phyloP scores from a whole-genome alignment of 1,284 basidiomycete genomes.

The Trichosporon asahii region DNA sequence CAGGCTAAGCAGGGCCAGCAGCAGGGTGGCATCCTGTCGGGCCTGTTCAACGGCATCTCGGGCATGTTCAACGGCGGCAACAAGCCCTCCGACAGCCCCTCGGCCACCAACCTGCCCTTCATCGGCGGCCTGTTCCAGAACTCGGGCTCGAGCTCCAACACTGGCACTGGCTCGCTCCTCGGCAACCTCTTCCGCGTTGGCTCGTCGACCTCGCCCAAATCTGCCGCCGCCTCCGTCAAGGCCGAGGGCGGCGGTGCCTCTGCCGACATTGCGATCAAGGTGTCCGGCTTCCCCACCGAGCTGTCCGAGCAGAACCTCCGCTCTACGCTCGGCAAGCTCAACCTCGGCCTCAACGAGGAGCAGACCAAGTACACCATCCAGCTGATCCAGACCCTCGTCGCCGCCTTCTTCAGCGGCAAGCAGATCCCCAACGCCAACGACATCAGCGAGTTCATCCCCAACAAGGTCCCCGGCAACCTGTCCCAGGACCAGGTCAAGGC shows the following conservation, averaged over 20 bases:
- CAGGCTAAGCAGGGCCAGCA: not conserved
- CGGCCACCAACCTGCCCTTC: not conserved
- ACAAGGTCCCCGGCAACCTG: not conserved
- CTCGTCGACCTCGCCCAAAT: not conserved
- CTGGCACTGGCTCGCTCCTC: not conserved
- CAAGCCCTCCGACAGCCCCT: not conserved
- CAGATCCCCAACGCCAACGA: not conserved
- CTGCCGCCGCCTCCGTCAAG: not conserved
- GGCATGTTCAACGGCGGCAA: not conserved
- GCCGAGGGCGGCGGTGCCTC: not conserved
- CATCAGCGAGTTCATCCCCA: not conserved
- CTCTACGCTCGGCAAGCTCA: not conserved
- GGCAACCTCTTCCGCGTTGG: not conserved
- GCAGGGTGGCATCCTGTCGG: not conserved
- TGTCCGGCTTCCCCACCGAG: not conserved
- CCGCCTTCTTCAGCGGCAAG: not conserved
- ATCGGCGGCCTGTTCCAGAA: not conserved
- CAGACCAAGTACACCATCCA: not conserved
- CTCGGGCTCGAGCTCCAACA: not conserved
- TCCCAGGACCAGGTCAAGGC: not conserved
- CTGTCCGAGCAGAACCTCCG: not conserved
- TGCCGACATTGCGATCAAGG: not conserved
- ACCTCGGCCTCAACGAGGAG: not conserved
- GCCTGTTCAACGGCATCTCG: not conserved
- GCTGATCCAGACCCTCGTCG: conserved; percentile 1